Conservation (phyloP, 768 basidiomycete species). For the Hygrocybe coccinea region DNA sequence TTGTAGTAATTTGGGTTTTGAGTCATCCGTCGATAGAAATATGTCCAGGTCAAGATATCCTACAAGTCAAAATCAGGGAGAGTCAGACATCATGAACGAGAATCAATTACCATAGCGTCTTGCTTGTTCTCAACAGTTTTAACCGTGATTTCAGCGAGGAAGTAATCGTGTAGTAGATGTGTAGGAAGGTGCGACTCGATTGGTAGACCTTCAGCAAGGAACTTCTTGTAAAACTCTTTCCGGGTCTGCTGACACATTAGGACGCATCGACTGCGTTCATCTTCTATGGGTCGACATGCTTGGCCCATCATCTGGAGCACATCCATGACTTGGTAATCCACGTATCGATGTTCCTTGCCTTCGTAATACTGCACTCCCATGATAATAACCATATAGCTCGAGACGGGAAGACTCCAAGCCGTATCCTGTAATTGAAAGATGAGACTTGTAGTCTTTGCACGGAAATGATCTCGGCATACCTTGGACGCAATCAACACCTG, state of each 20-base stretch:
- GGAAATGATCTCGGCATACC: constrained; percentile 36
- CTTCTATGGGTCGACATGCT: constrained; percentile 85
- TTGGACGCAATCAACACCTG: constrained; percentile 86
- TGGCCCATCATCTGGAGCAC: constrained; percentile 99
- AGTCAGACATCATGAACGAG: background rate
- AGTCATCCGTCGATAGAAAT: constrained; percentile 95
- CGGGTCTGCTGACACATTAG: constrained; percentile 97
- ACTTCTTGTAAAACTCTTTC: constrained; percentile 99
- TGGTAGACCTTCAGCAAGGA: constrained; percentile 93
- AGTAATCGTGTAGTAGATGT: constrained; percentile 90
- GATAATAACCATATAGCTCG: constrained; percentile 98
- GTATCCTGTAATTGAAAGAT: constrained; percentile 57
- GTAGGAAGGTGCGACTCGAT: constrained; percentile 94
- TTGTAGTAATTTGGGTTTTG: constrained; percentile 97
- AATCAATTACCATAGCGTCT: constrained; percentile 70
- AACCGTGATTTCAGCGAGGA: constrained; percentile 95
- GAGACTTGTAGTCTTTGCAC: background rate
- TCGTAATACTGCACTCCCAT: constrained; percentile 99
- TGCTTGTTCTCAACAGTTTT: constrained; percentile 99
- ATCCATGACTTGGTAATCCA: constrained; percentile 98
- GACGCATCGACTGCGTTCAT: constrained; percentile 87
- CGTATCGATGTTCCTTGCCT: constrained; percentile 95
- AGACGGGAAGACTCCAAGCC: constrained; percentile 91
- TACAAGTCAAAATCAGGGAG: constrained; percentile 21
- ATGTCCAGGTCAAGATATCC: constrained; percentile 99